Base-by-base conservation (phyloP, 768 basidiomycete species). In the Psilocybe tampanensis region DNA sequence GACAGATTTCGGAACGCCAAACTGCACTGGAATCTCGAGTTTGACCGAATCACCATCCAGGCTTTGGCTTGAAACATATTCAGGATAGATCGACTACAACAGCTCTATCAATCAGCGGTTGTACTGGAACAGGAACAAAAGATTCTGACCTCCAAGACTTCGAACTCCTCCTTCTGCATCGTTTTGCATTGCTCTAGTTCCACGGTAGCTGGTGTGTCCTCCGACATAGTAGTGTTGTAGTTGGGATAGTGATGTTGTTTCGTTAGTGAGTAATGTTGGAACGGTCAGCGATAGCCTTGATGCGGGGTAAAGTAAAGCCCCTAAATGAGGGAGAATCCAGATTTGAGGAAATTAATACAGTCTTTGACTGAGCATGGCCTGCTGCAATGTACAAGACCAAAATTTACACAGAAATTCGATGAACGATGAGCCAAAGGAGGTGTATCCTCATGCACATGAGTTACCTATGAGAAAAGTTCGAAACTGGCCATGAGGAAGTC, bases 41-140 rank as follows among this genome's bases (percentile, higher is more conserved):
- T 79, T 85, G 42, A 88, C 56, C 3, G 66, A 60, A 23, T 48
- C 1, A 1, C 74, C 76, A 49, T 76, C 68, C 26, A 68, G 62
- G 21, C 69, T 69, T 45, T 74, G 67, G 54, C 73, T 79, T 5
- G 83, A 80, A 36, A 88, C 60, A 65, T 76, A 90, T 66, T 90
- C 87, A 34, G 90, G 90, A 67, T 86, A 89, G 44, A 92, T 92
- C n/a, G 90, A 85, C 90, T 92, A 36, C 13, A 39, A 17, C 8
- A 17, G 15, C 45, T 17, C 54, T 44, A 32, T 36, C 21, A 2
- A 22, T 52, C 36, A 41, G 52, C 34, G 41, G 45, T 47, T 53
- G 34, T 11, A 45, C 11, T n/a, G 7, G 11, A 17, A 39, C 36
- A 17, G 44, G 17, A 34, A 5, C 12, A 18, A 12, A 12, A 33